Percentiles rank a stretch among this genome's conserved stretches.
These are phyloP conservation scores for Malus asiatica DNA, from an alignment of 306 rosid species.

Conservation along the genomic window DNA sequence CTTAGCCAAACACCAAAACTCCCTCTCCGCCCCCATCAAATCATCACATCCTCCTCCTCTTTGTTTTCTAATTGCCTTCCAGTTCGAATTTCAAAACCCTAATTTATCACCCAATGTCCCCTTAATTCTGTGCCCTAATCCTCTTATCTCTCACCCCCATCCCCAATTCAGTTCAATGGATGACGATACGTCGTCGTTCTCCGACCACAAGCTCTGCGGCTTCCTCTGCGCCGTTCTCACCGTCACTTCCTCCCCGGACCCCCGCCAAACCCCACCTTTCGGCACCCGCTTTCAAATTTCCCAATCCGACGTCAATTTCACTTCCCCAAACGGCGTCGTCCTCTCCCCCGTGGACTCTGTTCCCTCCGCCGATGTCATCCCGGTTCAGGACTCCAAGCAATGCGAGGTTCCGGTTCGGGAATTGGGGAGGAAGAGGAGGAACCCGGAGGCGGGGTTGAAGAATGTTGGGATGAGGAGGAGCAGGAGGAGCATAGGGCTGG, in stretches of 20 bases:
- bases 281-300: conserved; percentile 35
- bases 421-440: conserved; percentile 14
- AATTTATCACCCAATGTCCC: not conserved
- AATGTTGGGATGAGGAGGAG: conserved; percentile 22
- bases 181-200: conserved; percentile 13
- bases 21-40: not conserved
- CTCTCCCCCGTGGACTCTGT: conserved; percentile 13
- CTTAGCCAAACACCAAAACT: not conserved
- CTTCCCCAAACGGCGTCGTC: conserved; percentile 37
- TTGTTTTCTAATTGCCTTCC: not conserved
- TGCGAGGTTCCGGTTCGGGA: conserved; percentile 10
- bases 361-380: not conserved
- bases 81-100: not conserved
- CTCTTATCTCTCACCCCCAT: not conserved
- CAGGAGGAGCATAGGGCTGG: conserved; percentile 50
- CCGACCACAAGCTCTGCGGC: conserved; percentile 73
- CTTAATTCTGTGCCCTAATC: not conserved
- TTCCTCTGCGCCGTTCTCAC: conserved; percentile 59
- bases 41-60: not conserved
- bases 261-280: conserved; percentile 2
- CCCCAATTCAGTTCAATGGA: conserved; percentile 22
- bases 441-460: not conserved
- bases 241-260: conserved; percentile 11
- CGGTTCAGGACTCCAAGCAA: conserved; percentile 13
- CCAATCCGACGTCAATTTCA: conserved; percentile 25